Conservation (phyloP, 2,329 filamentous ascomycete genomes). For the Cryphonectria japonica region DNA sequence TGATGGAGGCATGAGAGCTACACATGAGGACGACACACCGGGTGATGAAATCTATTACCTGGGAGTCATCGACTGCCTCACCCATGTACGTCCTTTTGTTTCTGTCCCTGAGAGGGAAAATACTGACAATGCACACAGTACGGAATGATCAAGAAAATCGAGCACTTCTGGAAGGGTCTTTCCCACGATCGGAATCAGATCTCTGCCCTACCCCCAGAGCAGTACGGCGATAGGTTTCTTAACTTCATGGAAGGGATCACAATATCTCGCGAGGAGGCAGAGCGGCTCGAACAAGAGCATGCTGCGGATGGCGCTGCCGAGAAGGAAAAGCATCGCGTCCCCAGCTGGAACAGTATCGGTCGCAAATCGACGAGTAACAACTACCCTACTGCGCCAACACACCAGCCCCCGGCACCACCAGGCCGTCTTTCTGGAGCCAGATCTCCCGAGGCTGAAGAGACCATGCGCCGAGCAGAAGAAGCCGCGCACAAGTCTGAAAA, state of each 20-base stretch:
- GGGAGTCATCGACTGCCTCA: conserved; percentile 97
- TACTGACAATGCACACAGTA: conserved; percentile 61
- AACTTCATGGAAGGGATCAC: conserved; percentile 91
- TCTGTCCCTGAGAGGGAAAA: neutral
- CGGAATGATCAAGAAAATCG: conserved; percentile 89
- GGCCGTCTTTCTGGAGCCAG: conserved; percentile 34
- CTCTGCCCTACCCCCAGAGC: conserved; percentile 85
- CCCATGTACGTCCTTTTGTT: conserved; percentile 70
- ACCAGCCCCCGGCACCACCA: conserved; percentile 50
- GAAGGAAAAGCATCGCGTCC: conserved; percentile 39
- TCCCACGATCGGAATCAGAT: conserved; percentile 84
- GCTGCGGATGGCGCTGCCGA: conserved; percentile 44
- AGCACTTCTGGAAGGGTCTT: conserved; percentile 96
- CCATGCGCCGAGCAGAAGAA: conserved; percentile 45
- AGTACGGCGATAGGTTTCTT: conserved; percentile 92
- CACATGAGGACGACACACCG: conserved; percentile 82
- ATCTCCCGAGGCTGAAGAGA: conserved; percentile 46
- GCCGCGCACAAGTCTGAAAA: conserved; percentile 43
- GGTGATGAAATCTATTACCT: conserved; percentile 97
- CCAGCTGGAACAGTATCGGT: conserved; percentile 44
- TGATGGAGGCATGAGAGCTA: conserved; percentile 90
- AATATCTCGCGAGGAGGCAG: conserved; percentile 84
- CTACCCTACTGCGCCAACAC: conserved; percentile 51
- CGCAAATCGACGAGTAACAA: conserved; percentile 36
- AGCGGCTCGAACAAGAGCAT: conserved; percentile 63